Evolutionary conservation across 495 filamentous ascomycete species (phyloP).

Genomic region (Terfezia claveryi): DNA sequence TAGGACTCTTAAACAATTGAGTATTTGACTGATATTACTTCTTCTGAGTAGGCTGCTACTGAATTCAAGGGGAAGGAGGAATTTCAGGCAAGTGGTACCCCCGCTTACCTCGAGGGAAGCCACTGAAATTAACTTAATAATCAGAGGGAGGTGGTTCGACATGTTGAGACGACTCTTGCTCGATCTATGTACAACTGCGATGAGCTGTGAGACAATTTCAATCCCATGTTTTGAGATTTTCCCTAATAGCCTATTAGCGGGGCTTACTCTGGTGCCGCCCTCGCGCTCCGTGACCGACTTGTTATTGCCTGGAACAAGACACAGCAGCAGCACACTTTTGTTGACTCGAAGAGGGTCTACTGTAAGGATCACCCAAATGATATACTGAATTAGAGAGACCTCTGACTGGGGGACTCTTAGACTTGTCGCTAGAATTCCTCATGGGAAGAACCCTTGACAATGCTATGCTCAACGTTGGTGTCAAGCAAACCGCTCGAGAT

Average conservation of each 20-base stretch:
- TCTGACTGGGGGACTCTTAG: constrained; percentile 2
- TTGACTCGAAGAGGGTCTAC: constrained; percentile 81
- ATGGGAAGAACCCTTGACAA: constrained; percentile 95
- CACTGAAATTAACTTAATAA: constrained; percentile 6
- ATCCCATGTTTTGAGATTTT: neutral
- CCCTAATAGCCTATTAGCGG: constrained; percentile 28
- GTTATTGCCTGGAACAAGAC: constrained; percentile 95
- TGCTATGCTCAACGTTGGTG: constrained; percentile 85
- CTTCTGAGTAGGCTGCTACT: constrained; percentile 28
- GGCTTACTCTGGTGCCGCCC: constrained; percentile 70
- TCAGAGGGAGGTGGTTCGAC: constrained; percentile 63
- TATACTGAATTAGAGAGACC: constrained; percentile 8
- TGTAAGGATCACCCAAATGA: constrained; percentile 23
- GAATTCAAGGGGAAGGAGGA: constrained; percentile 57
- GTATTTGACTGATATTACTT: no score
- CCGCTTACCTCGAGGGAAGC: neutral
- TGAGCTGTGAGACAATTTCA: constrained; percentile 32
- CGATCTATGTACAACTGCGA: constrained; percentile 97
- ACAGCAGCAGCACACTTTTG: constrained; percentile 80
- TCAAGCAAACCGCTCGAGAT: constrained; percentile 71
- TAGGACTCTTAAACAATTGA: no score
- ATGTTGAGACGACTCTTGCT: constrained; percentile 90
- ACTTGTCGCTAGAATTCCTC: constrained; percentile 86
- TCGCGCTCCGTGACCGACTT: constrained; percentile 81
- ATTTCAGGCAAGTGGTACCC: constrained; percentile 33